Evolutionary conservation across 495 filamentous ascomycete species (phyloP), one percentile per base, ranked within the genome.

Genomic region (Penicillium mononematosum): DNA sequence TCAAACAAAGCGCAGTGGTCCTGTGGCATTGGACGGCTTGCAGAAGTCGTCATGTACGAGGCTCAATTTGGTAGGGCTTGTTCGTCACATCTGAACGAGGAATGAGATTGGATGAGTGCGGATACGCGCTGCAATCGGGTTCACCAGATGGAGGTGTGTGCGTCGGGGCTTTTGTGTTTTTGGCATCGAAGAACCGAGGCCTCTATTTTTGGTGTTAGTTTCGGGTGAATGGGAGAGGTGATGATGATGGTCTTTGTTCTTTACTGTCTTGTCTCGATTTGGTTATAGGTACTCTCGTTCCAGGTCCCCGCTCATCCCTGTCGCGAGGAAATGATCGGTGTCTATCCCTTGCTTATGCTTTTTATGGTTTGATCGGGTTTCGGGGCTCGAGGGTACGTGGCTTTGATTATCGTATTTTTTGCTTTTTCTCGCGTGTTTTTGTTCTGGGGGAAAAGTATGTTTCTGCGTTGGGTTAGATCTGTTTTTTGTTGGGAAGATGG

Each of bases 331-430:
- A 3, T 14, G 31, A 4, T 34, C 10, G 4, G 11, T 34, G 31
- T 34, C 11, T 16, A 32, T 50, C 59, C 62, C 62, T 65, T 65
- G 62, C 62, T 59, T 65, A 17, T 25, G 3, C 9, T 49, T 20
- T 50, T 55, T 51, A 53, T 34, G 31, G 56, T 56, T 42, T 50
- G 49, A 29, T 54, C 7, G 38, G 55, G 55, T 45, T 57, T 9
- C 46, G 34, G 39, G 41, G 31, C 52, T 48, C 42, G 49, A 39
- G 48, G 59, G 20, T 51, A 41, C 51, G 45, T 62, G 56, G 55
- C 53, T 48, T 32, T 39, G 50, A 44, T 45, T 36, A 27, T 3
- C 24, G 6, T 39, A 41, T 8, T 49, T 19, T 19, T 51, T 29
- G 49, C 49, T 42, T 51, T 51, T 51, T 51, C 34, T 51, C 49